These are phyloP conservation scores for Phialemoniopsis sp. DNA, from an alignment of 2,329 filamentous ascomycete species.

Conservation along the genomic window DNA sequence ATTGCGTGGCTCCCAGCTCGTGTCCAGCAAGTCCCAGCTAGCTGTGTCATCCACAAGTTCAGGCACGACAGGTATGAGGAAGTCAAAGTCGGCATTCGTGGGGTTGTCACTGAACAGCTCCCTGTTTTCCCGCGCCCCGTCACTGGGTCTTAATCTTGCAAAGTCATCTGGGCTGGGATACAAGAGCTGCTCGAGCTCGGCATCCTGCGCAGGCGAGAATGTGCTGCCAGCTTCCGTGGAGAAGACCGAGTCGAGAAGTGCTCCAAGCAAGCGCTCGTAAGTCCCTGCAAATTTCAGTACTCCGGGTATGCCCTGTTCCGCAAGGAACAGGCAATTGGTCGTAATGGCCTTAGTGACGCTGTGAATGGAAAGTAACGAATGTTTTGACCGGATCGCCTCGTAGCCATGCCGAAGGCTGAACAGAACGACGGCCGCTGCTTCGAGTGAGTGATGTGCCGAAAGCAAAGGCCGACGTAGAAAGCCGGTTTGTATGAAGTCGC, in stretches of 20 bases:
- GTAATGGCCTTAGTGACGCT: conserved; percentile 25
- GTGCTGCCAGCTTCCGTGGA: background rate
- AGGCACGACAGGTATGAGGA: no score
- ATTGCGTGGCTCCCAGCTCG: no score
- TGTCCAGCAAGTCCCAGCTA: no score
- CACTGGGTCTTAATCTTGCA: no score
- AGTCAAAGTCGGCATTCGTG: no score
- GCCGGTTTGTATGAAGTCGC: conserved; percentile 6
- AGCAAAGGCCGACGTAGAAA: conserved; percentile 11
- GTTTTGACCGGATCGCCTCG: conserved; percentile 18
- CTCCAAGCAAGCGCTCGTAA: conserved; percentile 22
- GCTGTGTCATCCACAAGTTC: no score
- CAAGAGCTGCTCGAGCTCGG: conserved; percentile 10
- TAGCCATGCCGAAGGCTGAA: conserved; percentile 23
- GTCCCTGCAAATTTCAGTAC: conserved; percentile 22
- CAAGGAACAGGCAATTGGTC: conserved; percentile 21
- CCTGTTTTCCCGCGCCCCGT: no score
- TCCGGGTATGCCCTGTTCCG: conserved; percentile 23
- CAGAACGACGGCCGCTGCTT: conserved; percentile 15
- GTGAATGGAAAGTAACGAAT: conserved; percentile 20
- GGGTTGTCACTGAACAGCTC: no score
- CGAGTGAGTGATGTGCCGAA: conserved; percentile 10
- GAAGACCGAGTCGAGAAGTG: conserved; percentile 23
- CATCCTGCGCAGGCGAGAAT: conserved; percentile 9
- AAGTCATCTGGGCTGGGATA: conserved; percentile 10